Evolutionary conservation across 148 eudicot genomes (phyloP), one percentile per base, ranked within the genome.

Genomic region (Rhododendron ferrugineum): DNA sequence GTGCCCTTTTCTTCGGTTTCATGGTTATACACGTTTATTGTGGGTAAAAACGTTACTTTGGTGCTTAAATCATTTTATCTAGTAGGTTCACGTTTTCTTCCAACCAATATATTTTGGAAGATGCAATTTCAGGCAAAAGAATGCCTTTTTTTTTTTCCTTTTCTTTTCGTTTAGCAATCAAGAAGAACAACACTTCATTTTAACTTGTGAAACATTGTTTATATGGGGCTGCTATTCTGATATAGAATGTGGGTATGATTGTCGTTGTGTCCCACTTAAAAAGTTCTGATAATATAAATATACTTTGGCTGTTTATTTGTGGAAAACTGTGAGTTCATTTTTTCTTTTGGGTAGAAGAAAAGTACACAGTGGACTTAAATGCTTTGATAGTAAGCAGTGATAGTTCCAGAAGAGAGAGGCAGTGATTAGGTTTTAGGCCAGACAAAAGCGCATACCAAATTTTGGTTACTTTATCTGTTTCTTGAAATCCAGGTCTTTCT

Each of bases 401-500:
- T 66, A 2, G 3, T 50, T 28, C 15, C 6, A 23, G 76, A 82
- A 44, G 76, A 49, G 56, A 49, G 58, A 64, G n/a, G 52, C 56
- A 26, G 23, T 64, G 37, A 64, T 82, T 11, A 82, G 76, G 36
- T 81, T 7, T 4, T 42, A 23, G 32, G 74, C 84, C 50, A n/a
- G 84, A 37, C 50, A 64, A 62, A 64, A 60, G 18, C 30, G 40
- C 3, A 36, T 32, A 44, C 83, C 75, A 28, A 83, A 26, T 46
- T 26, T 85, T 16, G 3, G 44, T 56, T 40, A 52, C 34, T 47
- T 26, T 70, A 44, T 81, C 28, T 72, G 30, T 84, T 44, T 85
- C 8, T 80, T 85, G 86, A 81, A 70, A 54, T 86, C 46, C 86
- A 95, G 98, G 98, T 96, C 44, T 96, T 96, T 91, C 95, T 96